phyloP scores from a whole-genome alignment of 805 yeast species.

The Ogataea parapolymorpha region DNA sequence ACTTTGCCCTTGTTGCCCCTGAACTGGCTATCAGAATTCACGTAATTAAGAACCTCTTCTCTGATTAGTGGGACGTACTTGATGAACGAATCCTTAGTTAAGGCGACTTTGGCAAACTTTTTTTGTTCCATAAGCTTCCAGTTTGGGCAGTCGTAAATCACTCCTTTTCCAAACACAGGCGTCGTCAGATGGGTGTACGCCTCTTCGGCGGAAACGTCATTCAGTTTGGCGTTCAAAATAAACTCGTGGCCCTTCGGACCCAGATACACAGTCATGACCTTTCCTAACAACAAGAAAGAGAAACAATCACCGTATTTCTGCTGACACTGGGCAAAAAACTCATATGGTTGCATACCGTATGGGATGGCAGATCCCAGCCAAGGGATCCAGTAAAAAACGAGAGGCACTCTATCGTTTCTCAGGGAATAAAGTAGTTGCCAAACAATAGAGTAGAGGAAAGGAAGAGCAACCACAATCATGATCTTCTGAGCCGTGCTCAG shows the following conservation, averaged over 20 bases:
- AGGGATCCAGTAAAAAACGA: conserved; percentile 90
- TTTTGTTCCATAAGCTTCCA: conserved; percentile 95
- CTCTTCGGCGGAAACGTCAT: conserved; percentile 93
- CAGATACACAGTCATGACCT: conserved; percentile 88
- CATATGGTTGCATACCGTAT: conserved; percentile 93
- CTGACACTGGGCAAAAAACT: conserved; percentile 77
- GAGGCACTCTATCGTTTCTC: conserved; percentile 79
- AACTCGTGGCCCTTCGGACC: conserved; percentile 99
- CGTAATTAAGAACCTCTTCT: conserved; percentile 70
- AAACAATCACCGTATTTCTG: conserved; percentile 88
- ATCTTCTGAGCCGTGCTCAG: conserved; percentile 29
- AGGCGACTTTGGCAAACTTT: conserved; percentile 89
- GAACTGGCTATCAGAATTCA: conserved; percentile 51
- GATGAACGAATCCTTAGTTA: conserved; percentile 80
- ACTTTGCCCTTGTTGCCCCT: conserved; percentile 45
- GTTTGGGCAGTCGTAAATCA: conserved; percentile 95
- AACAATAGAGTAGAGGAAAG: conserved; percentile 59
- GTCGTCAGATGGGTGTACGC: conserved; percentile 96
- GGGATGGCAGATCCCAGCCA: conserved; percentile 90
- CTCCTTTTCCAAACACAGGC: conserved; percentile 98
- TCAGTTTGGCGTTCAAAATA: conserved; percentile 82
- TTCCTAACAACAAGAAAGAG: conserved; percentile 85
- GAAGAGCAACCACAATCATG: conserved; percentile 40
- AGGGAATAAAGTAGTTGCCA: conserved; percentile 72
- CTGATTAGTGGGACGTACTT: conserved; percentile 84